phyloP scores from a whole-genome alignment of 495 filamentous ascomycete genomes.

The Acidomyces sp. region DNA sequence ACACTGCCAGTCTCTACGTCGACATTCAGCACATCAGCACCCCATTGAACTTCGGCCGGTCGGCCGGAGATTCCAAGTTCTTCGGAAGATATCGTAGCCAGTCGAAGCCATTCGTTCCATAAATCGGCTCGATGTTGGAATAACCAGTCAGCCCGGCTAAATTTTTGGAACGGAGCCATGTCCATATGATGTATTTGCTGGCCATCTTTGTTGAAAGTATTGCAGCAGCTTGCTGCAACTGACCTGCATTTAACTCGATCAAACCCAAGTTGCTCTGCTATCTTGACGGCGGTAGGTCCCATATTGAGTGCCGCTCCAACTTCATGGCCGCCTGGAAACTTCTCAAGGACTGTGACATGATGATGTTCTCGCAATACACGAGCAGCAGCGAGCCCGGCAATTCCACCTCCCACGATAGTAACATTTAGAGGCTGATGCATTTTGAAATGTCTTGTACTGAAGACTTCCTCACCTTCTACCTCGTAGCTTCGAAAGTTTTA shows the following conservation, averaged over 20 bases:
- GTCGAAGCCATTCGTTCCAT: not conserved
- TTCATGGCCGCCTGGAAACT: not conserved
- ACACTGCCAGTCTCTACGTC: conserved; percentile 4
- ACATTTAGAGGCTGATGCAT: no score
- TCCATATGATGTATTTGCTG: not conserved
- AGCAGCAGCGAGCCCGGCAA: not conserved
- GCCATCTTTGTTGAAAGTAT: not conserved
- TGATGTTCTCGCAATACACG: not conserved
- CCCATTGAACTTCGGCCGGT: not conserved
- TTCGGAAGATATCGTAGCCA: no score
- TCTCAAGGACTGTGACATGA: not conserved
- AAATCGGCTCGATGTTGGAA: not conserved
- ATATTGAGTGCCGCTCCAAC: not conserved
- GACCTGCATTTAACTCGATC: not conserved
- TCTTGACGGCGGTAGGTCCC: not conserved
- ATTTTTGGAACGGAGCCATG: not conserved
- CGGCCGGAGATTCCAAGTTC: no score
- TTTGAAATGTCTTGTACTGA: no score
- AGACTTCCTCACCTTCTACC: no score
- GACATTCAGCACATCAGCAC: not conserved
- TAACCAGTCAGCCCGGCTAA: not conserved
- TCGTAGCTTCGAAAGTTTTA: no score
- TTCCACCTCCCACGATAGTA: not conserved
- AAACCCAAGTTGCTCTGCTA: not conserved
- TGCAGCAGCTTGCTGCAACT: not conserved